phyloP scores from a whole-genome alignment of 192 early-diverging fungal species.

The Allomyces arbusculus region DNA sequence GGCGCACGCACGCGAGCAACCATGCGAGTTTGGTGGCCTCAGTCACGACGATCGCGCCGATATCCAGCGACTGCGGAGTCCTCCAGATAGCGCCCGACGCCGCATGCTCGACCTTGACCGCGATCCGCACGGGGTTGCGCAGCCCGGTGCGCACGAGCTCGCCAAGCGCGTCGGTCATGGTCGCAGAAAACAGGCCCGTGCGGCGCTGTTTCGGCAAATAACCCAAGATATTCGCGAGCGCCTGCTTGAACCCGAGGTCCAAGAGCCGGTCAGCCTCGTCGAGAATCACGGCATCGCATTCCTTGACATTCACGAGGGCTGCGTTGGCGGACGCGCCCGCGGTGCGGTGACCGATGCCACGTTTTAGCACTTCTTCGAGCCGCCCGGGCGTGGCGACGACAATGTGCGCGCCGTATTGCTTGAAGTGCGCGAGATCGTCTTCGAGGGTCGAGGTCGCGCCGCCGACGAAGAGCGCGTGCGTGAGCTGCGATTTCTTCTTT shows the following conservation, averaged over 20 bases:
- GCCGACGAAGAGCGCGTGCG: slow-evolving; percentile 49
- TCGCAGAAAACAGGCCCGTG: slow-evolving; percentile 90
- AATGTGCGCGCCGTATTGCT: slow-evolving; percentile 49
- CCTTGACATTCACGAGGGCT: slow-evolving; percentile 36
- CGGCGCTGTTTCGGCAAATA: slow-evolving; percentile 79
- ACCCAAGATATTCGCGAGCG: slow-evolving; percentile 55
- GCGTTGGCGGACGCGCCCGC: slow-evolving; percentile 4
- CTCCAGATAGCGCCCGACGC: slow-evolving; percentile 3
- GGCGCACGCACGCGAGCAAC: slow-evolving; percentile 41
- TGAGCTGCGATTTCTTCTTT: slow-evolving; percentile 11
- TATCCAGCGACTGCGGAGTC: slow-evolving; percentile 8
- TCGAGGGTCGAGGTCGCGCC: slow-evolving; percentile 30
- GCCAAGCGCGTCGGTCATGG: slow-evolving; percentile 73
- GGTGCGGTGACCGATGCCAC: slow-evolving; percentile 3
- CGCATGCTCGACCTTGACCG: slow-evolving; percentile 67
- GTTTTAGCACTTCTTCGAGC: slow-evolving; percentile 52
- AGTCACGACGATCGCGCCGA: slow-evolving; percentile 2
- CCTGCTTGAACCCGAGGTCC: slow-evolving; percentile 80
- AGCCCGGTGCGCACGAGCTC: slow-evolving; percentile 72
- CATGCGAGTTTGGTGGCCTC: slow-evolving; percentile 40
- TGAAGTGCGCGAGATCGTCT: slow-evolving; percentile 41
- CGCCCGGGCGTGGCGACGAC: slow-evolving; percentile 81
- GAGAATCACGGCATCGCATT: slow-evolving; percentile 71
- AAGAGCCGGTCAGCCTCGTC: slow-evolving; percentile 89
- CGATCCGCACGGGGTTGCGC: slow-evolving; percentile 73